Percentiles rank a stretch among this genome's conserved stretches.
phyloP scores from a whole-genome alignment of 2,329 filamentous ascomycete genomes.

The Penicillium fuscoglaucum region DNA sequence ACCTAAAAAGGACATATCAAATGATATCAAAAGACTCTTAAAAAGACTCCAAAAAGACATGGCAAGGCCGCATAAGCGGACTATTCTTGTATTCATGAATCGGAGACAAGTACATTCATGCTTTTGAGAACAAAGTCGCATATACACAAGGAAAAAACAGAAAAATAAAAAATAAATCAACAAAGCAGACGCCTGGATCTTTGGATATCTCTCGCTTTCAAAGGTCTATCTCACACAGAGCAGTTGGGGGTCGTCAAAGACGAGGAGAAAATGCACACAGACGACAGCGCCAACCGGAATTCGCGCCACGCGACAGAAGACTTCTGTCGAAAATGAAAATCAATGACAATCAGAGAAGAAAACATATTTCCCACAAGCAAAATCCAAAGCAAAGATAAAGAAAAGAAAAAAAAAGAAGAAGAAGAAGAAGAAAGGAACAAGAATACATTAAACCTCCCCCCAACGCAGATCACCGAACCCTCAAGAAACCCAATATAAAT shows the following conservation, averaged over 20 bases:
- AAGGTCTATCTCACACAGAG: conserved; percentile 42
- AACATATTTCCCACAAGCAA: conserved; percentile 17
- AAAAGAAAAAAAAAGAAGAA: conserved; percentile 7
- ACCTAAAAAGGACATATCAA: too few relatives aligned
- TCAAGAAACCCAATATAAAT: conserved; percentile 24
- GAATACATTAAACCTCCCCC: conserved; percentile 28
- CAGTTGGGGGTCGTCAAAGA: conserved; percentile 31
- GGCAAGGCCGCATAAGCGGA: too few relatives aligned
- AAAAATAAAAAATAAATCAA: conserved; percentile 11
- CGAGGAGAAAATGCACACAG: conserved; percentile 34
- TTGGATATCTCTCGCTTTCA: conserved; percentile 43
- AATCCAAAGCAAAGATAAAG: conserved; percentile 13
- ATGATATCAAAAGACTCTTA: too few relatives aligned
- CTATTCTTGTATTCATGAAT: conserved; percentile 6
- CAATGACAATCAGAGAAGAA: conserved; percentile 14
- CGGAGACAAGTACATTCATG: conserved; percentile 18
- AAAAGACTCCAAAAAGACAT: too few relatives aligned
- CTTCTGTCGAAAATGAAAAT: conserved; percentile 20
- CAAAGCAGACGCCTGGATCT: conserved; percentile 36
- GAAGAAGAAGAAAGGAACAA: conserved; percentile 22
- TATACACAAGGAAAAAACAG: conserved; percentile 17
- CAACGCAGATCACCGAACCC: conserved; percentile 26
- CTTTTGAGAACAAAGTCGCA: conserved; percentile 18
- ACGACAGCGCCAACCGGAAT: conserved; percentile 39
- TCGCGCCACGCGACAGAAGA: conserved; percentile 35